Evolutionary conservation across 2,329 filamentous ascomycete genomes (phyloP).

Genomic region (Atkinsonella texensis): DNA sequence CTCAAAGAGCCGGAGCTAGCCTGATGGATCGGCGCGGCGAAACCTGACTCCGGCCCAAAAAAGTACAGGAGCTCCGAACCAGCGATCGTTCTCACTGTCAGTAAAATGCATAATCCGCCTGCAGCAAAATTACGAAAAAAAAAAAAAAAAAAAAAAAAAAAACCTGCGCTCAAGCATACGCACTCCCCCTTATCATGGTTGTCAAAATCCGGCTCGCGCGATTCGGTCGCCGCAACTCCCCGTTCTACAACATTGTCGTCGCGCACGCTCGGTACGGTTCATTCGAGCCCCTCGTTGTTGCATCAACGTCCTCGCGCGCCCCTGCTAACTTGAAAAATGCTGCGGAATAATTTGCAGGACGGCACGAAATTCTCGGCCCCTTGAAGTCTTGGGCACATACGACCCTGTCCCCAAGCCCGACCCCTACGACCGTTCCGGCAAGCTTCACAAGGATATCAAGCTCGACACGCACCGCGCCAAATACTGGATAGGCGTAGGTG

Average conservation of each 20-base stretch:
- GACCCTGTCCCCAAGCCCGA: conserved; percentile 54
- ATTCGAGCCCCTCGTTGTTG: background rate
- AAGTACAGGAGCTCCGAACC: background rate
- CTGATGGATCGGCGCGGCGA: conserved; percentile 21
- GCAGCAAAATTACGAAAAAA: too few species aligned
- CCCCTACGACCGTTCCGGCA: conserved; percentile 48
- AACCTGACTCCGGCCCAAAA: conserved; percentile 22
- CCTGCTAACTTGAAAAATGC: background rate
- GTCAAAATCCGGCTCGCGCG: conserved; percentile 87
- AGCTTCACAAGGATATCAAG: conserved; percentile 81
- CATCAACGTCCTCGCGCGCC: background rate
- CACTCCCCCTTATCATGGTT: conserved; percentile 50
- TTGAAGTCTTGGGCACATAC: conserved; percentile 84
- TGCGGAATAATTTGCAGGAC: conserved; percentile 41
- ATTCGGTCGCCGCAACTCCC: conserved; percentile 78
- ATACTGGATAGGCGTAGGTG: conserved; percentile 96
- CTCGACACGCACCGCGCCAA: conserved; percentile 69
- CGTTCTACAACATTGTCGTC: conserved; percentile 96
- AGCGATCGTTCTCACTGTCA: background rate
- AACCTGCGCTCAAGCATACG: background rate
- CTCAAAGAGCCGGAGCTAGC: background rate
- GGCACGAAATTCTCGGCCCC: conserved; percentile 73
- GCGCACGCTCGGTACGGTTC: conserved; percentile 66
- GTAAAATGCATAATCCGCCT: background rate
- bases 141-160: too few species aligned